Evolutionary conservation across 2,329 filamentous ascomycete genomes (phyloP).

Genomic region (Aciculosporium take): DNA sequence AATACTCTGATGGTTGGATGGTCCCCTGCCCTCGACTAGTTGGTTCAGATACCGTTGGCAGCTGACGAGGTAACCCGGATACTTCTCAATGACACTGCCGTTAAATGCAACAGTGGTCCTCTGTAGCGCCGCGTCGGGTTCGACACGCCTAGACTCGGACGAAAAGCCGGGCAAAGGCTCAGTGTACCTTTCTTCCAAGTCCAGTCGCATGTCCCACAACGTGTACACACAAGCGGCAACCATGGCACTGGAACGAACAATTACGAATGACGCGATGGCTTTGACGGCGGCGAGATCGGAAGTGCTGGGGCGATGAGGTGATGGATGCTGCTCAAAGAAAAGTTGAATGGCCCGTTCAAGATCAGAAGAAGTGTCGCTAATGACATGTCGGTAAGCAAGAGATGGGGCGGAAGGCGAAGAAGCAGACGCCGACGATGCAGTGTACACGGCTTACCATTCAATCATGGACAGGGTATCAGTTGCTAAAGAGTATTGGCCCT

Average conservation of each 20-base stretch:
- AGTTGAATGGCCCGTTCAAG: slow-evolving; percentile 30
- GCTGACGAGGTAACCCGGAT: slow-evolving; percentile 48
- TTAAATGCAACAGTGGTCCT: slow-evolving; percentile 59
- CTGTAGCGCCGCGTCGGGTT: slow-evolving; percentile 32
- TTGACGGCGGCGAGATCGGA: slow-evolving; percentile 39
- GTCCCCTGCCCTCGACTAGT: slow-evolving; percentile 29
- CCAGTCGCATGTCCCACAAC: slow-evolving; percentile 42
- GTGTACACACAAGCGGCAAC: slow-evolving; percentile 44
- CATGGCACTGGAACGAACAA: slow-evolving; percentile 43
- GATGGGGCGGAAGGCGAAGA: neutral
- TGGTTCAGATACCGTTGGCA: slow-evolving; percentile 51
- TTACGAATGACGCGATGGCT: slow-evolving; percentile 38
- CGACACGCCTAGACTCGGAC: slow-evolving; percentile 28
- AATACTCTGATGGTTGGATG: slow-evolving; percentile 30
- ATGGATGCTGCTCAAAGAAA: slow-evolving; percentile 38
- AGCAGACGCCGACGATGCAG: neutral
- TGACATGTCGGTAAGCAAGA: neutral
- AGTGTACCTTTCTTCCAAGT: slow-evolving; percentile 26
- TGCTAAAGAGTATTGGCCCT: slow-evolving; percentile 40
- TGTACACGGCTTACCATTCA: slow-evolving; percentile 32
- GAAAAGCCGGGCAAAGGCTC: slow-evolving; percentile 18
- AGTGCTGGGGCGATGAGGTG: slow-evolving; percentile 22
- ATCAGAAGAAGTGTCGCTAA: slow-evolving; percentile 29
- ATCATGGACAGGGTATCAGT: slow-evolving; percentile 46
- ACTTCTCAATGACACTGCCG: slow-evolving; percentile 66